Evolutionary conservation across 2,329 filamentous ascomycete genomes (phyloP).

Genomic region (Colletotrichum filicis): DNA sequence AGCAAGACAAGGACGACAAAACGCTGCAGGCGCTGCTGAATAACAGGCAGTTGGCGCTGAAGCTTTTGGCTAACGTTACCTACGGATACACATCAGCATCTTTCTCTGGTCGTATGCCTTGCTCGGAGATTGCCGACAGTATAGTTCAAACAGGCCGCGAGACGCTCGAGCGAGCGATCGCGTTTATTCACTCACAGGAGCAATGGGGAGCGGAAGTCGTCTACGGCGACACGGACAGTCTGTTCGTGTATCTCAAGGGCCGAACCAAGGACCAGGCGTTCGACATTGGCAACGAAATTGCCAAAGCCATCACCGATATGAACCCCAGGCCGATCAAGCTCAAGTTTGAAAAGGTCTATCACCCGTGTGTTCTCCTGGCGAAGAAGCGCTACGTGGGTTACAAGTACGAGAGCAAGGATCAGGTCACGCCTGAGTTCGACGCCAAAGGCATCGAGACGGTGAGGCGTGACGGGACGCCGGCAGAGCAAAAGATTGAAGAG

Average conservation of each 20-base stretch:
- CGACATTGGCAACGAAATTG: conserved; percentile 91
- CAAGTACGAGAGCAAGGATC: conserved; percentile 86
- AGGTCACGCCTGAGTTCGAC: conserved; percentile 88
- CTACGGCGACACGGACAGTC: conserved; percentile 95
- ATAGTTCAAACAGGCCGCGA: conserved; percentile 97
- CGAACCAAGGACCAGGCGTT: conserved; percentile 91
- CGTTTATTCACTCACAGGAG: conserved; percentile 87
- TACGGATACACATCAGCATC: conserved; percentile 98
- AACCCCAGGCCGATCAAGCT: conserved; percentile 94
- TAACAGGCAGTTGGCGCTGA: conserved; percentile 92
- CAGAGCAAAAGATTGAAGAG: conserved; percentile 96
- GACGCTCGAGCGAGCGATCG: conserved; percentile 93
- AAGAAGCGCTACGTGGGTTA: conserved; percentile 99
- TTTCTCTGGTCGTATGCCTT: conserved; percentile 97
- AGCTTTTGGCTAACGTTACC: conserved; percentile 97
- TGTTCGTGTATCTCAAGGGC: conserved; percentile 91
- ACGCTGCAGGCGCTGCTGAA: conserved; percentile 87
- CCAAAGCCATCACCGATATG: conserved; percentile 84
- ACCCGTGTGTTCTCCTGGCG: conserved; percentile 91
- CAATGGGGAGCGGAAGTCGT: conserved; percentile 96
- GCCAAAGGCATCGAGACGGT: conserved; percentile 99
- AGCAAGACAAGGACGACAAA: conserved; percentile 88
- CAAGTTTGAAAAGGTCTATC: conserved; percentile 98
- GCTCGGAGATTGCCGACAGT: conserved; percentile 96
- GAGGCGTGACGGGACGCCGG: conserved; percentile 91